A percentile compares a stretch with the other conserved stretches of the same genome.
Conservation (phyloP, 352 stramenopile genomes). For the Phytophthora capsici region DNA sequence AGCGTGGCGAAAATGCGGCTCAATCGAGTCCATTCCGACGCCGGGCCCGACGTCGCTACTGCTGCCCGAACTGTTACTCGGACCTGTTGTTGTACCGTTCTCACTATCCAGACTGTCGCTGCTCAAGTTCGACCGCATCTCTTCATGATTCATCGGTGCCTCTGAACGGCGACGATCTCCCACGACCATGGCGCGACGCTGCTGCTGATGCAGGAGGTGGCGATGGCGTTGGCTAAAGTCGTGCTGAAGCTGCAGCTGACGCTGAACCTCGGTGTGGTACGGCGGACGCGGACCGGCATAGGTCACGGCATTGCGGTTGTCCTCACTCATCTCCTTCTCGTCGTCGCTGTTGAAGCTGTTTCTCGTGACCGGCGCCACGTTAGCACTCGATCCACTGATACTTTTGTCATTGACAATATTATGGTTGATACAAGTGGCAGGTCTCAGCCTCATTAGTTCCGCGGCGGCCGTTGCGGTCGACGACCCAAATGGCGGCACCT, state of each 20-base stretch:
- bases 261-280: slow-evolving; percentile 13
- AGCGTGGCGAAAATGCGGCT: background rate
- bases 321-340: slow-evolving; percentile 8
- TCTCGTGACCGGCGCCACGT: slow-evolving; percentile 1
- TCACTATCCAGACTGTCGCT: slow-evolving; percentile 5
- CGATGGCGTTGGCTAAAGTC: slow-evolving; percentile 23
- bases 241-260: slow-evolving; percentile 21
- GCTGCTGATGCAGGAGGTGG: slow-evolving; percentile 29
- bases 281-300: slow-evolving; percentile 1
- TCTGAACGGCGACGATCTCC: slow-evolving; percentile 7
- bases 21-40: background rate
- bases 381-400: background rate
- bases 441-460: background rate
- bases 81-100: slow-evolving; percentile 1
- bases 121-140: slow-evolving; percentile 7
- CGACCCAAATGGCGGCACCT: slow-evolving; percentile 5
- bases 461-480: background rate
- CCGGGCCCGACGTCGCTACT: background rate
- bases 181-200: slow-evolving; percentile 25
- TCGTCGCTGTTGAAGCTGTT: slow-evolving; percentile 24
- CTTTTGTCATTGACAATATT: slow-evolving; percentile 2
- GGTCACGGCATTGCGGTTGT: background rate
- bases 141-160: slow-evolving; percentile 2
- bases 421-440: slow-evolving; percentile 1
- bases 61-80: slow-evolving; percentile 3